Evolutionary conservation across 1,284 basidiomycete species (phyloP), one percentile per base, ranked within the genome.

Genomic region (Malassezia equina): DNA sequence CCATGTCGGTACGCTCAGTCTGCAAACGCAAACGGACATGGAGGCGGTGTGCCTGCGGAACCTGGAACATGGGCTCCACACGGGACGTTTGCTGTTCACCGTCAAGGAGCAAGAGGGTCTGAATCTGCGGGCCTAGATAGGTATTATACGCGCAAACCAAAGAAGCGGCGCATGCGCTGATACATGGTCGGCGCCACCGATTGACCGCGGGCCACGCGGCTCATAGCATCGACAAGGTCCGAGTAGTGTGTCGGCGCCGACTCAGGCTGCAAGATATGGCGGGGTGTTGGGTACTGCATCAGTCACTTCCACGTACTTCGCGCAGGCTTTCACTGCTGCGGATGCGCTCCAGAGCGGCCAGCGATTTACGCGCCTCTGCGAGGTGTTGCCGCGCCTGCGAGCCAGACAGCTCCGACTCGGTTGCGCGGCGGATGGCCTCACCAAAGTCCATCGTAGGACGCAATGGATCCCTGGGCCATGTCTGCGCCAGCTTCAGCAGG

Each of bases 11-110:
- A 75, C 75, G 2, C 47, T 74, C 36, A 71, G 65, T 3, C 59
- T 71, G 17, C 69, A 75, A 43, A 75, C 74, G 11, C 73, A 75
- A 51, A 66, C 61, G 17, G 64, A 74, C 45, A 75, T 75, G 74
- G 74, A 75, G 60, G 63, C 68, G 3, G 62, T 72, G 24, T 75
- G 72, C 47, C 44, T 75, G 23, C 61, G 64, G 15, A 73, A 75
- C 34, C 62, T 75, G 19, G 59, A 64, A 7, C 34, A 61, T 15
- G 74, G 71, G 0, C 52, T 75, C 17, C 49, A 65, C 23, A 71
- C 62, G 6, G 74, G 74, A 24, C 62, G 59, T 43, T 59, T 75
- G 13, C 36, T 47, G 4, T 71, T 65, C 54, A 67, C 66, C 9
- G 72, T 75, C 3, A 60, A 64, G 17, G 74, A 75, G 53, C 74